Evolutionary conservation across 2,329 filamentous ascomycete species (phyloP).

Genomic region (Xylariaceae sp.): DNA sequence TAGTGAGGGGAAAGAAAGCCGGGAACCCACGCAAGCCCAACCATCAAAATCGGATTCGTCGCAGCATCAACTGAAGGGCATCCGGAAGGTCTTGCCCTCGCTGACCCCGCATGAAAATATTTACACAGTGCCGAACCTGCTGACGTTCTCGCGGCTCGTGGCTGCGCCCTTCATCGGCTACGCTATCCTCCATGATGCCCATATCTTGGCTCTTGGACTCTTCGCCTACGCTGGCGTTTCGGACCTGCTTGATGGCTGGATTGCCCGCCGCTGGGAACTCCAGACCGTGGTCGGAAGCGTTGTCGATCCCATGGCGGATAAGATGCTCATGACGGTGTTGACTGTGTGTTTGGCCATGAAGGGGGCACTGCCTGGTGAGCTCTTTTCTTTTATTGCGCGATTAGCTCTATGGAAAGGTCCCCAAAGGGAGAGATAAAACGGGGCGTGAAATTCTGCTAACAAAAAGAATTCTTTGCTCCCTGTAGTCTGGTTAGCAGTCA

Average conservation of each 20-base stretch:
- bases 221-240: conserved; percentile 92
- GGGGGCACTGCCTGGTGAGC: conserved; percentile 77
- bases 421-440: too few species aligned
- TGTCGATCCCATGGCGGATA: conserved; percentile 97
- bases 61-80: conserved; percentile 23
- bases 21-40: neutral
- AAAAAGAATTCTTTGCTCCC: neutral
- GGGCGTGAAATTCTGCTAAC: too few species aligned
- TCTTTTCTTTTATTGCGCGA: conserved; percentile 3
- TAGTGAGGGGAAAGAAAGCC: neutral
- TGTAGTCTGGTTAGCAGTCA: conserved; percentile 81
- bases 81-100: conserved; percentile 42
- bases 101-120: conserved; percentile 79
- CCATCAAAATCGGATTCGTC: neutral
- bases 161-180: conserved; percentile 89
- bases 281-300: conserved; percentile 95
- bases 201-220: conserved; percentile 79
- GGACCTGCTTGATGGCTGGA: conserved; percentile 92
- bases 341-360: conserved; percentile 86
- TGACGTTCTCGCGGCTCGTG: conserved; percentile 85
- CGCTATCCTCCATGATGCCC: conserved; percentile 82
- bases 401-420: too few species aligned
- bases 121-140: conserved; percentile 92
- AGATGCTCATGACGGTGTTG: conserved; percentile 91
- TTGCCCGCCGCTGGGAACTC: conserved; percentile 84